Evolutionary conservation across 2,329 filamentous ascomycete species (phyloP), one percentile per base, ranked within the genome.

Genomic region (Paramyrothecium roridum): DNA sequence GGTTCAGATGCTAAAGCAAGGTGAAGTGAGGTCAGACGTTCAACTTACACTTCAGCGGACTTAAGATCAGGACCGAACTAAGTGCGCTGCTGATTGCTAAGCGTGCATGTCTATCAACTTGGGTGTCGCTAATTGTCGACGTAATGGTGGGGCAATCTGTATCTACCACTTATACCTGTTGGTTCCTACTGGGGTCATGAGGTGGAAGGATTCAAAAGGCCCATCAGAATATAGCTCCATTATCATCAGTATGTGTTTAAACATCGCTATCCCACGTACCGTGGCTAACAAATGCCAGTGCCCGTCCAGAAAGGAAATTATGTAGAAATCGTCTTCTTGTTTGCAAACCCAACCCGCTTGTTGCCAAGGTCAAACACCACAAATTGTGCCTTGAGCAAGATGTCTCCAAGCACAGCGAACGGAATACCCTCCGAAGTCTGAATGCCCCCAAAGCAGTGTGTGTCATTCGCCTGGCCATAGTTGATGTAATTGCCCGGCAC

Each of bases 331-430:
- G 26, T 30, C 26, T 10, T 30, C 26, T 76, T 76, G 48, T 73
- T 75, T 11, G 74, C 74, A 48, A 76, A 74, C 2, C 74, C 74
- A 4, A 76, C 64, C 23, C 57, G 48, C 1, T 59, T 61, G 3
- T 61, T 59, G 8, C 66, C 64, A 3, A 70, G 64, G 43, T 76
- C 67, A 53, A 76, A 76, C 4, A 76, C 71, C n/a, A 76, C 65
- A 65, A 75, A 72, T 60, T 80, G 70, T 50, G 76, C 67, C 65
- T 80, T 71, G 60, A 80, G 59, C 54, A 77, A 68, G 34, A 76
- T 67, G 57, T 78, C 63, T 3, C 76, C 67, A 37, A 79, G 56
- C 53, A 80, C 68, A 33, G 72, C 56, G 58, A 80, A 67, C 8
- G 73, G 61, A 37, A 74, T 59, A 20, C 69, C 60, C 22, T 69